phyloP scores from a whole-genome alignment of 2,329 filamentous ascomycete species.

The Botrytis tulipae region DNA sequence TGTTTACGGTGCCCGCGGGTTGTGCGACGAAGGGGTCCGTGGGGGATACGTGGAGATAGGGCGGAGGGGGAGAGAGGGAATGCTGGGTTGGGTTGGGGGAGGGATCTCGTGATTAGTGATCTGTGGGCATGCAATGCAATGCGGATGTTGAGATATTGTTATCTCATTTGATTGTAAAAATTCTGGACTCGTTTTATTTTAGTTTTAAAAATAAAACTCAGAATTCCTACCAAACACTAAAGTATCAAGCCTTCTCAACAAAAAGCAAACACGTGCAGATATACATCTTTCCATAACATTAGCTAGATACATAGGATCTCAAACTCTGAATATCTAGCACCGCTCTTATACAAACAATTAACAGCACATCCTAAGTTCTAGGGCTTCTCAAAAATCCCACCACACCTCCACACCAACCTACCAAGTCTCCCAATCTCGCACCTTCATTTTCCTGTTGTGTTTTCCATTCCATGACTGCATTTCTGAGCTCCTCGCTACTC shows the following conservation, averaged over 20 bases:
- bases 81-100: too few relatives aligned
- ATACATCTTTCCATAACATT: not conserved
- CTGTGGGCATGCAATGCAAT: not conserved
- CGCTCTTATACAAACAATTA: not conserved
- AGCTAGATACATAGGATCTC: not conserved
- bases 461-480: conserved; percentile 67
- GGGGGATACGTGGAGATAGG: conserved; percentile 28
- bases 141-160: not conserved
- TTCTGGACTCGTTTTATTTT: accelerated
- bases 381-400: conserved; percentile 72
- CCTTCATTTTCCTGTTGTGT: conserved; percentile 69
- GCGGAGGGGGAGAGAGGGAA: too few relatives aligned
- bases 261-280: not conserved
- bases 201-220: not conserved
- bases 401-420: conserved; percentile 86
- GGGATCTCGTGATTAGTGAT: not conserved
- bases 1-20: conserved; percentile 31
- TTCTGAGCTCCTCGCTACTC: conserved; percentile 48
- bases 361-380: not conserved
- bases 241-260: not conserved
- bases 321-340: not conserved
- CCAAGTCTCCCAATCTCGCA: conserved; percentile 68
- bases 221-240: not conserved
- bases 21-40: conserved; percentile 32
- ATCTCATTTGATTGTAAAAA: not conserved